These are phyloP conservation scores for Cardamine resedifolia DNA, from an alignment of 345 rosid genomes.

Conservation along the genomic window DNA sequence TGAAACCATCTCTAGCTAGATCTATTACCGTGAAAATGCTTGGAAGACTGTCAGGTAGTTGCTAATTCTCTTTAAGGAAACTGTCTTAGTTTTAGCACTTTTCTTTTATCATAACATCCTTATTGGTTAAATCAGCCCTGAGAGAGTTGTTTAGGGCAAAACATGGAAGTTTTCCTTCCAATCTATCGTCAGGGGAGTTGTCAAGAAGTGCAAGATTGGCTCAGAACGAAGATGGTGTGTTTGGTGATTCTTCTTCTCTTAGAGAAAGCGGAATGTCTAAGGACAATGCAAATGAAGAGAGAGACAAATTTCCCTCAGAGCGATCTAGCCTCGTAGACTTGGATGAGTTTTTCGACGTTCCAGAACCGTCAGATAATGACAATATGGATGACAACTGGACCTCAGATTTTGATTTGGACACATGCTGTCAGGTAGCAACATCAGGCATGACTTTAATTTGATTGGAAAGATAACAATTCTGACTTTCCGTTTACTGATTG, in stretches of 20 bases:
- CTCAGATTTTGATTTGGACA: slow-evolving; percentile 61
- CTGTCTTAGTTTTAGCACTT: not conserved
- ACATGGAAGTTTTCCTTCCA: slow-evolving; percentile 57
- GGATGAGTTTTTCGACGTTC: slow-evolving; percentile 95
- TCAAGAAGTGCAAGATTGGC: slow-evolving; percentile 43
- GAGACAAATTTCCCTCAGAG: slow-evolving; percentile 62
- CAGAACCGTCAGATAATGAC: slow-evolving; percentile 71
- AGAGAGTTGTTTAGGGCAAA: slow-evolving; percentile 80
- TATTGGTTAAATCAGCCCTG: slow-evolving; percentile 54
- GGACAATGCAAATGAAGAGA: slow-evolving; percentile 51
- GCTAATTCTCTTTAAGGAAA: slow-evolving; percentile 23
- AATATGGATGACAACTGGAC: slow-evolving; percentile 60
- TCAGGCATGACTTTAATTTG: not conserved
- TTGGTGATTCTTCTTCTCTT: slow-evolving; percentile 39
- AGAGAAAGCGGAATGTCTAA: slow-evolving; percentile 41
- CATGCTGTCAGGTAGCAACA: slow-evolving; percentile 55
- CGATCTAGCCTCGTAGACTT: slow-evolving; percentile 77
- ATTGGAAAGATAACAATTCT: slow-evolving; percentile 4
- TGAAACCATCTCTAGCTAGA: slow-evolving; percentile 63
- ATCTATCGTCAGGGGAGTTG: slow-evolving; percentile 71
- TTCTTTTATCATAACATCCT: slow-evolving; percentile 13
- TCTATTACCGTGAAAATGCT: slow-evolving; percentile 85
- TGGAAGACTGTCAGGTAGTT: slow-evolving; percentile 81
- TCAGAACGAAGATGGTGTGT: slow-evolving; percentile 40
- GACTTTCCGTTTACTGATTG: slow-evolving; percentile 21